A percentile compares a stretch with the other conserved stretches of the same genome.
These are phyloP conservation scores for Herpotrichia juniperi DNA, from an alignment of 2,329 filamentous ascomycete genomes.

Conservation along the genomic window DNA sequence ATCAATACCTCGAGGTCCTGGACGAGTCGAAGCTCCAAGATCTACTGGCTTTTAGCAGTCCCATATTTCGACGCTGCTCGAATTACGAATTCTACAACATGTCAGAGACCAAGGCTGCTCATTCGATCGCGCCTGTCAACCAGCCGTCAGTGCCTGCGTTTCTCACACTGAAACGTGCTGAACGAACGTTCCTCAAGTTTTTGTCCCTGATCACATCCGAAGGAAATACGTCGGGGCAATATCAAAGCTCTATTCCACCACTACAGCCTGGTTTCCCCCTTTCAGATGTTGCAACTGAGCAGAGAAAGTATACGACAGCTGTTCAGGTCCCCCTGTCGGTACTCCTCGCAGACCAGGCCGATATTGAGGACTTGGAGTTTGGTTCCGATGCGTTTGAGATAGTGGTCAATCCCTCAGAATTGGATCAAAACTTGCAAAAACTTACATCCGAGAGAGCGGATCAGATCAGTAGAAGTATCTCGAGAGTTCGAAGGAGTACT, in stretches of 20 bases:
- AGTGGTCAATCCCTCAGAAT: slow-evolving; percentile 51
- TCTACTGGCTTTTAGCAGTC: slow-evolving; percentile 62
- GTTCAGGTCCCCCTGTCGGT: slow-evolving; percentile 66
- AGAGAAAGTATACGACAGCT: slow-evolving; percentile 70
- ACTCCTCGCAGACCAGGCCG: slow-evolving; percentile 59
- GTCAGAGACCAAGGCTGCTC: slow-evolving; percentile 57
- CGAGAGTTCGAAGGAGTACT: slow-evolving; percentile 66
- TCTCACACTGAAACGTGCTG: slow-evolving; percentile 70
- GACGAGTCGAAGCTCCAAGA: slow-evolving; percentile 63
- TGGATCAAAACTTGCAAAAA: slow-evolving; percentile 17
- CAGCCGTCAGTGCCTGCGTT: slow-evolving; percentile 60
- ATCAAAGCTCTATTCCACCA: slow-evolving; percentile 52
- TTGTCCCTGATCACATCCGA: slow-evolving; percentile 65
- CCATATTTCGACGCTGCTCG: slow-evolving; percentile 68
- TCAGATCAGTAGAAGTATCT: slow-evolving; percentile 64
- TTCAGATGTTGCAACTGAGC: slow-evolving; percentile 65
- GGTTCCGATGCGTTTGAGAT: slow-evolving; percentile 72
- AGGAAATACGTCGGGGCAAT: slow-evolving; percentile 45
- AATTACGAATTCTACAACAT: slow-evolving; percentile 81
- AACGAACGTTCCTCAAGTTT: slow-evolving; percentile 73
- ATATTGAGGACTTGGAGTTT: slow-evolving; percentile 70
- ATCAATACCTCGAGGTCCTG: slow-evolving; percentile 62
- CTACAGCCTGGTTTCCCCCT: slow-evolving; percentile 70
- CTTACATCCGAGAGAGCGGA: slow-evolving; percentile 26
- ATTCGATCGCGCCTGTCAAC: slow-evolving; percentile 20